These are phyloP conservation scores for Neoboletus magnificus DNA, from an alignment of 768 basidiomycete species.

Conservation along the genomic window DNA sequence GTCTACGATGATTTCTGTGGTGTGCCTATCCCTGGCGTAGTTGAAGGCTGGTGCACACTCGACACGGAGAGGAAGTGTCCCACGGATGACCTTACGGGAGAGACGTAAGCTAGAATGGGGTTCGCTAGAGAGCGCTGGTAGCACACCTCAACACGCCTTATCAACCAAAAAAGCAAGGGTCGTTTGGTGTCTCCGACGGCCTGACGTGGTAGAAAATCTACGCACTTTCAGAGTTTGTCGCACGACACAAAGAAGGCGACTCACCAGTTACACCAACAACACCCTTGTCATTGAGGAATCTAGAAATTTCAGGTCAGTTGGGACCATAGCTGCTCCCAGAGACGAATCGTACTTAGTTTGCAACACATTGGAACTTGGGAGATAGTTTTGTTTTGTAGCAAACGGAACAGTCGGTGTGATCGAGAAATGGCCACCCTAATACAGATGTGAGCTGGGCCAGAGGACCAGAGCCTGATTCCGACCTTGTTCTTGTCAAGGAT, in stretches of 20 bases:
- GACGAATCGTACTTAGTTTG: constrained; percentile 62
- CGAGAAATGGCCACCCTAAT: constrained; percentile 85
- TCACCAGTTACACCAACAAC: constrained; percentile 80
- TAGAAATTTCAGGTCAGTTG: constrained; percentile 16
- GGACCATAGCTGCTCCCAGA: not conserved
- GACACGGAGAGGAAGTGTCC: constrained; percentile 71
- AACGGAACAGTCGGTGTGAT: constrained; percentile 71
- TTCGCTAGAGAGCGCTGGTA: not conserved
- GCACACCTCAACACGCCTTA: constrained; percentile 71
- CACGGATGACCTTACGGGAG: constrained; percentile 65
- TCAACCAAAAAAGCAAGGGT: constrained; percentile 79
- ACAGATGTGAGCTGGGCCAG: not conserved
- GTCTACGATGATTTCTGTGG: constrained; percentile 53
- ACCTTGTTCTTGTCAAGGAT: constrained; percentile 83
- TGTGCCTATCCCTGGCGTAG: constrained; percentile 79
- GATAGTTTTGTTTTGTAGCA: constrained; percentile 77
- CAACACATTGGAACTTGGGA: constrained; percentile 79
- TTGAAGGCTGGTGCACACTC: constrained; percentile 97
- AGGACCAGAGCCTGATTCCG: not conserved
- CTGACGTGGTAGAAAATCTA: constrained; percentile 80
- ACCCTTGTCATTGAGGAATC: constrained; percentile 83
- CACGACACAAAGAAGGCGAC: not conserved
- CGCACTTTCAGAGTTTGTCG: constrained; percentile 3
- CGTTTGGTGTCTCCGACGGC: constrained; percentile 39
- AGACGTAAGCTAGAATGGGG: not conserved